Base-by-base conservation (phyloP, 2,329 filamentous ascomycete species). In the Talaromyces piceae region DNA sequence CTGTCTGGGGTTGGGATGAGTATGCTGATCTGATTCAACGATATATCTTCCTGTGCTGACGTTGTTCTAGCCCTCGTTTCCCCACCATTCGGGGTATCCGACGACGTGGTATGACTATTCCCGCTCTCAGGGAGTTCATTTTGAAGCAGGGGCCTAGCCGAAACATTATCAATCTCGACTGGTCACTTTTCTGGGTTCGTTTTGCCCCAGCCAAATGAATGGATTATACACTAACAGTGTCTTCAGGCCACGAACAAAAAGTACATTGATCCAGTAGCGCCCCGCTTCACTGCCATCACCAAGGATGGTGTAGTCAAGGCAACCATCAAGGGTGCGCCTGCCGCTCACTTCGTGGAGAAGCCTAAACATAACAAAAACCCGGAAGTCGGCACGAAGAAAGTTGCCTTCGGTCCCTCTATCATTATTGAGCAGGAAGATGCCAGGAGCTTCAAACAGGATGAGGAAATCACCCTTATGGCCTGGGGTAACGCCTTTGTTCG, bases 381-480 rank as follows among this genome's bases (percentile, higher is more conserved):
- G 41, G 81, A 84, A 1, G 77, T 96, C 5, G 91, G 91, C 54
- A 84, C 76, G 61, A 96, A 96, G 79, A 87, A 88, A 72, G 88
- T 95, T 4, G 78, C 82, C 23, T 94, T 85, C 68, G 87, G 86
- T 64, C 79, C 80, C 52, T 79, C 83, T 56, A 76, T 96, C 58
- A 75, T 93, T 54, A 74, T 97, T 48, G 91, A 96, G 66, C 91
- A 96, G 71, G 86, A 79, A 43, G 91, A 97, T 62, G 88, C 86
- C 55, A 84, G 85, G 67, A 80, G 79, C 23, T 94, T 96, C 72
- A 86, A 82, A 61, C 78, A 86, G 54, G 84, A 86, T 64, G 91
- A 97, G 74, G 91, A 96, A 70, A 88, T 97, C 62, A 96, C 91
- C 0, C 78, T 96, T 39, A 96, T 96, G 91, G 87, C 87, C 68